Evolutionary conservation across 2,329 filamentous ascomycete genomes (phyloP).

Genomic region (Teratosphaeria pseudoeucalypti): DNA sequence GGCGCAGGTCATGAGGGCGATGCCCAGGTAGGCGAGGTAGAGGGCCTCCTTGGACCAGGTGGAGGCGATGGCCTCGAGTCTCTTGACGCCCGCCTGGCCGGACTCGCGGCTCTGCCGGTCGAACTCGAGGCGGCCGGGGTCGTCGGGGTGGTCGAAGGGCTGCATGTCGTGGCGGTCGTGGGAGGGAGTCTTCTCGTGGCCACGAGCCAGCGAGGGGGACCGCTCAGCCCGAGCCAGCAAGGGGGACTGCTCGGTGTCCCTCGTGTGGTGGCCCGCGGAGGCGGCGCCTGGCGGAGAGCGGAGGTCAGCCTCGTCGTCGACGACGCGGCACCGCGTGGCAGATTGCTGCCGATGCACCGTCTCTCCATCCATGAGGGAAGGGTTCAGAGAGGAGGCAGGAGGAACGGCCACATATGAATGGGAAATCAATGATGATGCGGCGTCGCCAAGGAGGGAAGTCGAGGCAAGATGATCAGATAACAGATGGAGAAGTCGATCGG

Average conservation of each 20-base stretch:
- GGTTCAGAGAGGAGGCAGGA: neutral
- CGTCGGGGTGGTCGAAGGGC: neutral
- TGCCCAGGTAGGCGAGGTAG: constrained; percentile 37
- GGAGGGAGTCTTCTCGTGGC: neutral
- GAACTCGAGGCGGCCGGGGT: neutral
- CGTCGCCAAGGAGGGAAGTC: neutral
- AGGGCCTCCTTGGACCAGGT: constrained; percentile 40
- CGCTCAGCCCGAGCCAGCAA: neutral
- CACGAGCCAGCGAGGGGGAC: neutral
- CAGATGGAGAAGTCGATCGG: neutral
- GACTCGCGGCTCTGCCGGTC: constrained; percentile 13
- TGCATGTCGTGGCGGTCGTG: neutral
- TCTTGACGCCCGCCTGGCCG: constrained; percentile 38
- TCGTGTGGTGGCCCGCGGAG: neutral
- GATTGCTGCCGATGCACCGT: neutral
- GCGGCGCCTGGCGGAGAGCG: neutral
- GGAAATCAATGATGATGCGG: neutral
- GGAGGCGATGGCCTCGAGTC: constrained; percentile 38
- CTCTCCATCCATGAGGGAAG: neutral
- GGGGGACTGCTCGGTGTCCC: neutral
- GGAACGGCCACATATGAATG: neutral
- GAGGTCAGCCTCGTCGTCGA: neutral
- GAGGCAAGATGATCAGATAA: neutral
- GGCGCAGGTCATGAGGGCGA: constrained; percentile 44
- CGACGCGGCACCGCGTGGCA: neutral